Evolutionary conservation across 495 filamentous ascomycete species (phyloP), one percentile per base, ranked within the genome.

Genomic region (Paragyromitra xinjiangensis): DNA sequence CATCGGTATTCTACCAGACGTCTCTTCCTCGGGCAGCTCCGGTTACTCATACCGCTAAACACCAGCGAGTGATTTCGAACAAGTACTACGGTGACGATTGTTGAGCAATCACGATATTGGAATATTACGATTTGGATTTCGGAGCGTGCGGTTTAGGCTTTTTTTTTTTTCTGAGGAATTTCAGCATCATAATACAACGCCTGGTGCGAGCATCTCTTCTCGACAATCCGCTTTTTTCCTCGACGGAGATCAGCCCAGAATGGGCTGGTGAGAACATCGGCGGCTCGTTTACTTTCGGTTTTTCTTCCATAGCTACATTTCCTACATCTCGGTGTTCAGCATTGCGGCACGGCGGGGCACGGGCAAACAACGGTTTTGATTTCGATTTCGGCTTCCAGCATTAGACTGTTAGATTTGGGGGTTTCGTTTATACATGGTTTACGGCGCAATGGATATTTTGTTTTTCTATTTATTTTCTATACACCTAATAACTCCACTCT

Each of bases 1-100:
- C 44, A 80, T 81, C 34, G 79, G 79, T 1, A 77, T 81, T 26
- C 73, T 81, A 14, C 79, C 79, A 19, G 79, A 81, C 39, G n/a
- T 58, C 19, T 48, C 67, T 5, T 71, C 77, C 34, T 61, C 74
- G 8, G 48, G 75, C 16, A 79, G 77, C 67, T 79, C 77, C 2
- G 75, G 77, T 6, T 79, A 72, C 24, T 79, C 77, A 11, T 79
- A 73, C 58, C 65, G 62, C 12, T 79, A 79, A 55, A 71, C 16
- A 12, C 16, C 42, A 29, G n/a, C 67, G 1, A 42, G 11, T 26
- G 22, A 22, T 26, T 8, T 37, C 69, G 16, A 55, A 74, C 42
- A 22, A 11, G 19, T 29, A 22, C n/a, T 22, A 39, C 6, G 8
- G 40, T 40, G 7, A 45, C 44, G 45, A 19, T 58, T 72, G 53